These are phyloP conservation scores for Blastobotrys malaysiensis DNA, from an alignment of 1,139 yeast genomes.

Conservation along the genomic window DNA sequence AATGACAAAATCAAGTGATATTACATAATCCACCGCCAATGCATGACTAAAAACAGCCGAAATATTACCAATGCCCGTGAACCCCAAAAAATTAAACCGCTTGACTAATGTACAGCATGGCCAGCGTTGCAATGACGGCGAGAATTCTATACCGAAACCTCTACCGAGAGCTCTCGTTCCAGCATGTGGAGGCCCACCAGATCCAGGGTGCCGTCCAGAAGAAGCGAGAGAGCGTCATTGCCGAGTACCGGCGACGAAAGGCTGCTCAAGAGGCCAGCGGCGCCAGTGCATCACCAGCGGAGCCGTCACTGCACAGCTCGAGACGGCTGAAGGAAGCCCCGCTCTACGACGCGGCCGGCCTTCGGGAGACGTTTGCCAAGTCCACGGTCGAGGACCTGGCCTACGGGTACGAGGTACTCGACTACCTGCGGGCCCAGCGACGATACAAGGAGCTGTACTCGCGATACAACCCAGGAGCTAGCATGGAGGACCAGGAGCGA, in stretches of 20 bases:
- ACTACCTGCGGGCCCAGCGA: constrained; percentile 66
- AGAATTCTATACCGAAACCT: constrained; percentile 26
- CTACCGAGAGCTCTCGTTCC: constrained; percentile 30
- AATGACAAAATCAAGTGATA: not conserved
- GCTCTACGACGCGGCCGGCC: constrained; percentile 21
- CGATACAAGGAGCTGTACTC: constrained; percentile 73
- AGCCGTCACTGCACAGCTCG: constrained; percentile 7
- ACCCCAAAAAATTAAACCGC: too few relatives aligned
- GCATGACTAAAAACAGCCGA: not conserved
- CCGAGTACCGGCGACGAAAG: constrained; percentile 20
- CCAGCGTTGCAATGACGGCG: constrained; percentile 4
- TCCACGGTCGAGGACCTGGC: constrained; percentile 23
- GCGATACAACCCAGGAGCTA: constrained; percentile 80
- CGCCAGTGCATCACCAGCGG: constrained; percentile 2
- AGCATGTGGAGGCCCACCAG: constrained; percentile 27
- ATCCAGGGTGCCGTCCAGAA: constrained; percentile 25
- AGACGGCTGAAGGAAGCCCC: constrained; percentile 13
- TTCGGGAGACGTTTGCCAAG: constrained; percentile 19
- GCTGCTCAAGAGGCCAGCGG: constrained; percentile 2
- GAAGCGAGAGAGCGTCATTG: constrained; percentile 22
- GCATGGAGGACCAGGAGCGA: constrained; percentile 71
- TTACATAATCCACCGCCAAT: not conserved
- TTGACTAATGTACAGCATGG: not conserved
- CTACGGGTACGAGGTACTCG: constrained; percentile 45
- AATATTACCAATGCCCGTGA: not conserved